A percentile compares a stretch with the other conserved stretches of the same genome.
Conservation (phyloP, 495 filamentous ascomycete species). For the Penicillium daleae region DNA sequence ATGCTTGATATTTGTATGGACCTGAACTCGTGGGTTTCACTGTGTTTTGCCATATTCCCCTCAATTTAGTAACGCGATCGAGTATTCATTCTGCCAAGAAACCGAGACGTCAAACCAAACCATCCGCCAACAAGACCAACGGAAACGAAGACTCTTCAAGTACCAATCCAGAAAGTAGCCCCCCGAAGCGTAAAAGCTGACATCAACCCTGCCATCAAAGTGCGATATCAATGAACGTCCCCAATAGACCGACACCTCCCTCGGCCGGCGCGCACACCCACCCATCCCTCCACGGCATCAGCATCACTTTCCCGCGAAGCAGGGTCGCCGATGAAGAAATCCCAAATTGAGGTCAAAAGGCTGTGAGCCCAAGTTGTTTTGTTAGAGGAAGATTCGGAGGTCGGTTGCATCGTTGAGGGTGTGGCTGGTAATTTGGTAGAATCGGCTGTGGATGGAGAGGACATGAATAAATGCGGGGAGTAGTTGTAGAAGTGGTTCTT, state of each 20-base stretch:
- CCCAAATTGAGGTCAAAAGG: constrained; percentile 16
- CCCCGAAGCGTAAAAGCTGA: neutral
- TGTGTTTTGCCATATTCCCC: neutral
- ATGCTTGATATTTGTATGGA: constrained; percentile 2
- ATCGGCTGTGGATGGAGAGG: neutral
- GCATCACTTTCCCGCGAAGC: constrained; percentile 19
- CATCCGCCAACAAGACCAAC: neutral
- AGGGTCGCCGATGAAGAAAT: constrained; percentile 12
- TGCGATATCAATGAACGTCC: constrained; percentile 21
- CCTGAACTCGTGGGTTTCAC: neutral
- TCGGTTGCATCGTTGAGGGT: neutral
- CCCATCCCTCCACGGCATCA: constrained; percentile 31
- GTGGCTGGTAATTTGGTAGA: neutral
- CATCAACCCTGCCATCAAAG: neutral
- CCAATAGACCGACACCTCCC: constrained; percentile 32
- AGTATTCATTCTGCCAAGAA: too few species aligned
- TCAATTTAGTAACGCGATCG: neutral
- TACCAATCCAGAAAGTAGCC: neutral
- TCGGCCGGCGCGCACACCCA: constrained; percentile 24
- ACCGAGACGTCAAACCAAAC: too few species aligned
- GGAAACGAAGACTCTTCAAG: neutral
- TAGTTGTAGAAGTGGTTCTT: too few species aligned
- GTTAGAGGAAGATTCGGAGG: neutral
- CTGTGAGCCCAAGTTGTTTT: constrained; percentile 19
- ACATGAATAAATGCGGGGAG: too few species aligned